Evolutionary conservation across 257 asterid species (phyloP).

Genomic region (Solanum piurae): DNA sequence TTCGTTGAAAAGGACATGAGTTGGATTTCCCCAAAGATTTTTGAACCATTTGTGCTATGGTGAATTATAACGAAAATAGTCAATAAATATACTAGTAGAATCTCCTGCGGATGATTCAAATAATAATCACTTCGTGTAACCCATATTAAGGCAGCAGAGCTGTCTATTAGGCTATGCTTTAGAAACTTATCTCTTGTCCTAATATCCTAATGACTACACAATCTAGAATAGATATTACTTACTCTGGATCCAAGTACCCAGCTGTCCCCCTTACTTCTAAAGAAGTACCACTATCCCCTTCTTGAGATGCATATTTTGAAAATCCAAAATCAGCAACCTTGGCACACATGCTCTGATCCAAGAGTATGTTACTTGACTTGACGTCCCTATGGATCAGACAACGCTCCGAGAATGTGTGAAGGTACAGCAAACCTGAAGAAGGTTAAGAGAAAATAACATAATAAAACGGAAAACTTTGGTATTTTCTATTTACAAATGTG

Average conservation of each 20-base stretch:
- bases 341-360: constrained; percentile 85
- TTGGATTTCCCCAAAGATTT: neutral
- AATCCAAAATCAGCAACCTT: constrained; percentile 86
- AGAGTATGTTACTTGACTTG: constrained; percentile 84
- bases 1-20: neutral
- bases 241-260: constrained; percentile 88
- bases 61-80: neutral
- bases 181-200: neutral
- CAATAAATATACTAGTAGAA: neutral
- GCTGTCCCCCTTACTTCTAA: constrained; percentile 75
- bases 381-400: constrained; percentile 87
- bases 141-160: neutral
- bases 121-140: neutral
- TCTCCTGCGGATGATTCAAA: neutral
- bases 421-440: constrained; percentile 62
- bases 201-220: neutral
- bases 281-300: constrained; percentile 80
- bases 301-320: constrained; percentile 88
- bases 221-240: constrained; percentile 20
- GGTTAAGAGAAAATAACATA: neutral
- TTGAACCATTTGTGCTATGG: neutral
- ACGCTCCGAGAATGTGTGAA: constrained; percentile 70
- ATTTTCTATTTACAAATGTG: neutral
- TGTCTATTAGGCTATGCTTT: neutral
- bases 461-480: neutral